Percentiles rank a stretch among this genome's conserved stretches.
Conservation (phyloP, 129 eudicot species). For the Tagetes erecta region DNA sequence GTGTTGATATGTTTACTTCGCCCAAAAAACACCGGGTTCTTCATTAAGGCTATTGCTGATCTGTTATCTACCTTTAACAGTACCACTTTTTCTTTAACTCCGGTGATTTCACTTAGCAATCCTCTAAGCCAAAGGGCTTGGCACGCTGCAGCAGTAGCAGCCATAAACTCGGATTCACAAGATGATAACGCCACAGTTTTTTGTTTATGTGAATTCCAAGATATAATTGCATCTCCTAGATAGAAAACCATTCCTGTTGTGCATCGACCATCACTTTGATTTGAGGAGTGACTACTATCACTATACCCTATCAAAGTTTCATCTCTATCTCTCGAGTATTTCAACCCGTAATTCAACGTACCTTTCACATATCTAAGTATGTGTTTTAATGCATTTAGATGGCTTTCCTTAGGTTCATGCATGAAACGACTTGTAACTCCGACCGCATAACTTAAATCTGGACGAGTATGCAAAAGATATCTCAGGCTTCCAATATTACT, state of each 20-base stretch:
- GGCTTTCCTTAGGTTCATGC: neutral
- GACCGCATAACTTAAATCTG: neutral
- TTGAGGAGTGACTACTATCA: neutral
- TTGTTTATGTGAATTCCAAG: neutral
- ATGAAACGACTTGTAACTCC: neutral
- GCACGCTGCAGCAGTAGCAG: too few relatives aligned
- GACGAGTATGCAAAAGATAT: neutral
- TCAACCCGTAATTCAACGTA: neutral
- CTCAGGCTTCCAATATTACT: neutral
- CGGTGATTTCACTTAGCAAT: too few relatives aligned
- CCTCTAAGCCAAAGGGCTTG: too few relatives aligned
- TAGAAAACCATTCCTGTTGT: neutral
- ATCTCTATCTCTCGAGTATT: neutral
- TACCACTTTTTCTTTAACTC: too few relatives aligned
- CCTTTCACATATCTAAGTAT: neutral
- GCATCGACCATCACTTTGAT: neutral
- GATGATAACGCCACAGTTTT: neutral
- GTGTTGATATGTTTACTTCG: too few relatives aligned
- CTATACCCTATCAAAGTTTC: neutral
- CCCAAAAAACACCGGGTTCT: too few relatives aligned
- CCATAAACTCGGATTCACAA: neutral
- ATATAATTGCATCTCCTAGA: neutral
- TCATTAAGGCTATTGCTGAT: too few relatives aligned
- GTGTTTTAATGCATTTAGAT: neutral
- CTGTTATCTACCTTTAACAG: too few relatives aligned